Evolutionary conservation across 768 basidiomycete genomes (phyloP).

Genomic region (Amanita rubescens): DNA sequence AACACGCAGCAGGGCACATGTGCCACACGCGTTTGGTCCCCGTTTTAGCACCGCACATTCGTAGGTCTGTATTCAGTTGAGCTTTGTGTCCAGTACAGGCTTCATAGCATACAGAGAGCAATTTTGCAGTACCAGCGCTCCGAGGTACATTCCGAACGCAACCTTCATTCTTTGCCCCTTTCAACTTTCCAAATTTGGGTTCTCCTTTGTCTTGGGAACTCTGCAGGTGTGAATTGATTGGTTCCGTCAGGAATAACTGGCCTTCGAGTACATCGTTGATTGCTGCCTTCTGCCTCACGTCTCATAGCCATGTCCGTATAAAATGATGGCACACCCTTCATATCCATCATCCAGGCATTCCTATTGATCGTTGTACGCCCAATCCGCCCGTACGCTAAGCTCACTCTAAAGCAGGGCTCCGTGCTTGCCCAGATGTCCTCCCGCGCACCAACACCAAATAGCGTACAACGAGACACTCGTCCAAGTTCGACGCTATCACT

Average conservation of each 20-base stretch:
- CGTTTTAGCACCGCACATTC: neutral
- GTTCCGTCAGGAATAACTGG: slow-evolving; percentile 25
- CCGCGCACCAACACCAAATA: slow-evolving; percentile 33
- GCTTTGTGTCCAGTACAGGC: neutral
- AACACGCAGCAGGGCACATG: neutral
- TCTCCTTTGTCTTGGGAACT: slow-evolving; percentile 37
- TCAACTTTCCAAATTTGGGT: slow-evolving; percentile 45
- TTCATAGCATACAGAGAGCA: neutral
- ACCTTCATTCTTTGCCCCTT: slow-evolving; percentile 19
- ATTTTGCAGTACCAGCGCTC: neutral
- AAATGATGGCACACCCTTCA: slow-evolving; percentile 31
- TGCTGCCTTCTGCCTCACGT: slow-evolving; percentile 29
- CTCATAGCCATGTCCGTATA: slow-evolving; percentile 37
- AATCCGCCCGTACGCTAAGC: slow-evolving; percentile 20
- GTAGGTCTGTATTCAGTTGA: neutral
- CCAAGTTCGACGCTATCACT: slow-evolving; percentile 35
- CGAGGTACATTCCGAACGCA: neutral
- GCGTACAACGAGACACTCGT: slow-evolving; percentile 24
- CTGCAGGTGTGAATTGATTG: slow-evolving; percentile 32
- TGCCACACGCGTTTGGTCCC: neutral
- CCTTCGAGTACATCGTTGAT: slow-evolving; percentile 31
- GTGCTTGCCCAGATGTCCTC: slow-evolving; percentile 34
- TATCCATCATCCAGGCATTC: slow-evolving; percentile 27
- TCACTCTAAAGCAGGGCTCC: slow-evolving; percentile 25
- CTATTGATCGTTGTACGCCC: slow-evolving; percentile 31